A percentile compares a stretch with the other conserved stretches of the same genome.
phyloP scores from a whole-genome alignment of 108 stramenopile species.

The Stephanodiscus minutulus region DNA sequence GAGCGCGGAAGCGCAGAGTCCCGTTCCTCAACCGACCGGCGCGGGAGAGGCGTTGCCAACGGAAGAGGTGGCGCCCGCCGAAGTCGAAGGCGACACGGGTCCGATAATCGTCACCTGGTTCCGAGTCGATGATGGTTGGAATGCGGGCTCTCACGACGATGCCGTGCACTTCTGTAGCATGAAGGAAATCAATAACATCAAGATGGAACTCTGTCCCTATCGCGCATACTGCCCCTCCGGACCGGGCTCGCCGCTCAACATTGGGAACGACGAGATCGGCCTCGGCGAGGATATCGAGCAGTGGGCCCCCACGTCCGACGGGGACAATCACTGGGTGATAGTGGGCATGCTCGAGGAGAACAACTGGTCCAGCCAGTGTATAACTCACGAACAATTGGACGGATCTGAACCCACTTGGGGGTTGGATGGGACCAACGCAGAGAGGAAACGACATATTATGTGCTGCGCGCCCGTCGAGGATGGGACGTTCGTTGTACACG shows the following conservation, averaged over 20 bases:
- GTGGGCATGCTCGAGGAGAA: constrained; percentile 19
- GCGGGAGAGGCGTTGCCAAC: not conserved
- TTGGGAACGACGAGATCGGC: constrained; percentile 12
- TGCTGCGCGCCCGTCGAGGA: constrained; percentile 17
- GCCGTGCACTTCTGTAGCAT: constrained; percentile 11
- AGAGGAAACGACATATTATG: constrained; percentile 24
- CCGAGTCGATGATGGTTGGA: constrained; percentile 1
- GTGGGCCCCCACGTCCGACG: constrained; percentile 28
- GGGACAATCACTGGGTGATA: constrained; percentile 36
- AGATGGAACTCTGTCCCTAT: constrained; percentile 30
- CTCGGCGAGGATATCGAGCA: constrained; percentile 23
- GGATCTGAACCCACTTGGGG: constrained; percentile 35
- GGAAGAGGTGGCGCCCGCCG: not conserved
- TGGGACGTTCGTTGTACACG: not conserved
- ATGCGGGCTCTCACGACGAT: constrained; percentile 19
- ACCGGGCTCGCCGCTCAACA: constrained; percentile 13
- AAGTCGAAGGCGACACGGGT: not conserved
- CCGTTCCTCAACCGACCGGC: not conserved
- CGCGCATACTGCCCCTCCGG: constrained; percentile 33
- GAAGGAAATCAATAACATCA: constrained; percentile 8
- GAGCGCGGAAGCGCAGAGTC: not conserved
- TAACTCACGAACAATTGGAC: constrained; percentile 19
- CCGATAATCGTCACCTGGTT: constrained; percentile 2
- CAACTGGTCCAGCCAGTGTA: constrained; percentile 22
- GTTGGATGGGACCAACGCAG: constrained; percentile 21